phyloP scores from a whole-genome alignment of 495 filamentous ascomycete species.

The Hypoxylon rickii region DNA sequence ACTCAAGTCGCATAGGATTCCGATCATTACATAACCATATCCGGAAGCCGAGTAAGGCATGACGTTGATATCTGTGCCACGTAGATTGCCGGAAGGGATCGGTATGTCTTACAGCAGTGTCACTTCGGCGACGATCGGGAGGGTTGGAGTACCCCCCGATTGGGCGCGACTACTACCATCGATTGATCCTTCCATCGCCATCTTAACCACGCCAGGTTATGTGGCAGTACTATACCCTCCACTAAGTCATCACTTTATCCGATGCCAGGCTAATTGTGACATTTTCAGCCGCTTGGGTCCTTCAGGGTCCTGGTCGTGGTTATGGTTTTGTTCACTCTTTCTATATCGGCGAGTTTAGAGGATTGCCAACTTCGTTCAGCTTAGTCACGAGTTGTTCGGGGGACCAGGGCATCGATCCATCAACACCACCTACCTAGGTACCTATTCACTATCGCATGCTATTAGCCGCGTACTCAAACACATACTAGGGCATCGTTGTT shows the following conservation, averaged over 20 bases:
- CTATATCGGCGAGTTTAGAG: not conserved
- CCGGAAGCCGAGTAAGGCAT: not conserved
- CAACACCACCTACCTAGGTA: too few relatives aligned
- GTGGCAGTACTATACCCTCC: constrained; percentile 18
- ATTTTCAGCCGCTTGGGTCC: not conserved
- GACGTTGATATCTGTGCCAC: constrained; percentile 1
- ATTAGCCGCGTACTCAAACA: too few relatives aligned
- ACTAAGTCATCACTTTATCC: constrained; percentile 10
- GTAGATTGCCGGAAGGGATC: not conserved
- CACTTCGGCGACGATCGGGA: constrained; percentile 1
- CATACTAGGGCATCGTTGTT: too few relatives aligned
- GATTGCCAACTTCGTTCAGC: too few relatives aligned
- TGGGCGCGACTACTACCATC: constrained; percentile 7
- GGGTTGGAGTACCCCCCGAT: constrained; percentile 12
- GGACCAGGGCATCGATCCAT: too few relatives aligned
- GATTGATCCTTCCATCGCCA: too few relatives aligned
- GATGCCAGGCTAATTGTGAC: constrained; percentile 6
- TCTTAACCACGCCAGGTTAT: too few relatives aligned
- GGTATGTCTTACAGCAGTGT: not conserved
- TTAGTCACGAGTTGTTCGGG: too few relatives aligned
- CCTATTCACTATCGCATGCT: too few relatives aligned
- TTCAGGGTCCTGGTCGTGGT: too few relatives aligned
- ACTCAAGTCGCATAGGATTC: not conserved
- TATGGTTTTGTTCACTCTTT: too few relatives aligned
- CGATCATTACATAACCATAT: not conserved